Evolutionary conservation across 202 grass and related monocot genomes (phyloP).

Genomic region (Schoenoplectus tabernaemontani): DNA sequence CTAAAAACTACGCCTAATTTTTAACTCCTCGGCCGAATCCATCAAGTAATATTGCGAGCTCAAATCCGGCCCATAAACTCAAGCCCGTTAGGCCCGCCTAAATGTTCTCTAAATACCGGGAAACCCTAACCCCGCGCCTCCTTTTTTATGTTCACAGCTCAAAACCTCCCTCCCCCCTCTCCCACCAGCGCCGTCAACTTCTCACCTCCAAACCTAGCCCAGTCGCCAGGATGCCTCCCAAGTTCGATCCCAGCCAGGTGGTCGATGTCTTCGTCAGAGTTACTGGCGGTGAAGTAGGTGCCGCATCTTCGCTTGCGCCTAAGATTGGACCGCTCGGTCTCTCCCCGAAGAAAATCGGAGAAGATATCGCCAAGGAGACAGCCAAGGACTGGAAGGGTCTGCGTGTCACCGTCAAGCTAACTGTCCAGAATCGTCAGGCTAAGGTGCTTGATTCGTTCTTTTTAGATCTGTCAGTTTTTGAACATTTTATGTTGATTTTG

Average conservation of each 20-base stretch:
- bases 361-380: constrained; percentile 96
- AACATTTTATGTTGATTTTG: not conserved
- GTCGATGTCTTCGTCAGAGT: constrained; percentile 87
- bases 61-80: not conserved
- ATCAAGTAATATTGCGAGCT: not conserved
- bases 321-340: constrained; percentile 90
- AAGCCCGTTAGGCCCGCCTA: not conserved
- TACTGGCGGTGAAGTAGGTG: constrained; percentile 81
- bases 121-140: constrained; percentile 38
- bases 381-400: constrained; percentile 96
- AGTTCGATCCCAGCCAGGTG: constrained; percentile 72
- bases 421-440: constrained; percentile 85
- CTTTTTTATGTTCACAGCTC: not conserved
- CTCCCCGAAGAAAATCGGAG: constrained; percentile 91
- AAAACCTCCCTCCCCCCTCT: constrained; percentile 25
- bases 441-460: constrained; percentile 39
- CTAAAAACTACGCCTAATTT: too few relatives aligned
- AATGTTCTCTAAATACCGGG: not conserved
- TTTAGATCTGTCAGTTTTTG: not conserved
- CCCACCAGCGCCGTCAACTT: not conserved
- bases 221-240: constrained; percentile 52
- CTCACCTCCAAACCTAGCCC: not conserved
- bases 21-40: not conserved
- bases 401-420: constrained; percentile 92
- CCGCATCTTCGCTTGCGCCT: constrained; percentile 68